Percentiles rank a stretch among this genome's conserved stretches.
phyloP scores from a whole-genome alignment of 305 asterid genomes.

The Solanum hybrid region DNA sequence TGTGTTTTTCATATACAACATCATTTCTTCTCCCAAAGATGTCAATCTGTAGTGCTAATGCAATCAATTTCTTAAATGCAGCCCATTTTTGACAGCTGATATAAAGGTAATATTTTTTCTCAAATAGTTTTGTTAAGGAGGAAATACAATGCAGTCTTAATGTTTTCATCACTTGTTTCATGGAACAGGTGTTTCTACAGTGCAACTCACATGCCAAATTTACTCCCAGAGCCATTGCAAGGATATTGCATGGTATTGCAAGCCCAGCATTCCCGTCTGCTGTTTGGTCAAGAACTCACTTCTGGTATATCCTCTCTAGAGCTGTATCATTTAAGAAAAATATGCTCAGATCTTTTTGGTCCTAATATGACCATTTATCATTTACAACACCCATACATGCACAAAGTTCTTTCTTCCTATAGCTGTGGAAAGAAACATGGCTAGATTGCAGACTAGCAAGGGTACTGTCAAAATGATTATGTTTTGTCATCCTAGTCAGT shows the following conservation, averaged over 20 bases:
- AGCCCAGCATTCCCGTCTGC: constrained; percentile 90
- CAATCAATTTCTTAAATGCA: constrained; percentile 31
- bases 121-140: constrained; percentile 3
- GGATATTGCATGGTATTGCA: constrained; percentile 81
- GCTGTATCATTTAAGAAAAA: neutral
- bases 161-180: constrained; percentile 10
- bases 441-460: neutral
- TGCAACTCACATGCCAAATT: constrained; percentile 74
- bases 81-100: constrained; percentile 83
- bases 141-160: constrained; percentile 9
- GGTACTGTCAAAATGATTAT: neutral
- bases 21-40: neutral
- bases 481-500: neutral
- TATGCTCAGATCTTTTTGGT: neutral
- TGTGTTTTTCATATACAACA: neutral
- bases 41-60: constrained; percentile 20
- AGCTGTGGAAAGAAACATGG: neutral
- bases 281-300: constrained; percentile 91
- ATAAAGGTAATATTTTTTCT: constrained; percentile 46
- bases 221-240: constrained; percentile 89
- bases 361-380: neutral
- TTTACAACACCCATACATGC: neutral
- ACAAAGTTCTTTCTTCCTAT: neutral
- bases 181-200: constrained; percentile 77
- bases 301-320: constrained; percentile 50